A percentile compares a stretch with the other conserved stretches of the same genome.
Evolutionary conservation across 352 stramenopile species (phyloP).

Genomic region (Globisporangium middletonii): DNA sequence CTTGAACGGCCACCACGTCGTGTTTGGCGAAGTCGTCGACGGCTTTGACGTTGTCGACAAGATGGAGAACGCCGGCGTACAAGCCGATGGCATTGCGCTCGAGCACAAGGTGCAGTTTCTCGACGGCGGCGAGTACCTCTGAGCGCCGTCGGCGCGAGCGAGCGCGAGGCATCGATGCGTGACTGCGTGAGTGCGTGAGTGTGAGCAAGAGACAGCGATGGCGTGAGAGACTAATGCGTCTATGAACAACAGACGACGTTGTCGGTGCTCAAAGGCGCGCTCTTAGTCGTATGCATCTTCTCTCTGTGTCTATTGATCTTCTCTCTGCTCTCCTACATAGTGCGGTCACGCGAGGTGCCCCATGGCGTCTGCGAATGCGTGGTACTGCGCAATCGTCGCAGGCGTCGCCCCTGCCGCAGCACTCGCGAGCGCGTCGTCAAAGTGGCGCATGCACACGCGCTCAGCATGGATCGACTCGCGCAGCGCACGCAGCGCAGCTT

Average conservation of each 20-base stretch:
- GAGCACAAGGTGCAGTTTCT: conserved; percentile 73
- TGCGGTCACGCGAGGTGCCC: conserved; percentile 31
- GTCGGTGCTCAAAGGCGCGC: too few species aligned
- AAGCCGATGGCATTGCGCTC: conserved; percentile 51
- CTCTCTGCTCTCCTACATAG: neutral
- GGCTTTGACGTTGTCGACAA: conserved; percentile 79
- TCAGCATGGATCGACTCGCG: conserved; percentile 58
- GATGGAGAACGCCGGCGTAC: conserved; percentile 70
- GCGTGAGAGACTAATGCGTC: neutral
- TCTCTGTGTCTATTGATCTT: neutral
- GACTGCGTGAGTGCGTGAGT: neutral
- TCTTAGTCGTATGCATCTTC: neutral
- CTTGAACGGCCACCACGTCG: conserved; percentile 79
- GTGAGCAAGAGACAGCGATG: neutral
- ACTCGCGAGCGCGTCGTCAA: conserved; percentile 37
- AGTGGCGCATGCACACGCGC: conserved; percentile 51
- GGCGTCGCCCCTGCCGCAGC: conserved; percentile 54
- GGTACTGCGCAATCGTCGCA: conserved; percentile 48
- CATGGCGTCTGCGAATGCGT: conserved; percentile 57
- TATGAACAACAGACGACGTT: neutral
- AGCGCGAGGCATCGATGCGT: neutral
- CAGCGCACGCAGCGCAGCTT: conserved; percentile 69
- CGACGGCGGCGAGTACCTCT: conserved; percentile 68
- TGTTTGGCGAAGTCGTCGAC: conserved; percentile 84
- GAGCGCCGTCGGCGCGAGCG: conserved; percentile 1